Base-by-base conservation (phyloP, 2,329 filamentous ascomycete genomes). In the Fusarium albidum region DNA sequence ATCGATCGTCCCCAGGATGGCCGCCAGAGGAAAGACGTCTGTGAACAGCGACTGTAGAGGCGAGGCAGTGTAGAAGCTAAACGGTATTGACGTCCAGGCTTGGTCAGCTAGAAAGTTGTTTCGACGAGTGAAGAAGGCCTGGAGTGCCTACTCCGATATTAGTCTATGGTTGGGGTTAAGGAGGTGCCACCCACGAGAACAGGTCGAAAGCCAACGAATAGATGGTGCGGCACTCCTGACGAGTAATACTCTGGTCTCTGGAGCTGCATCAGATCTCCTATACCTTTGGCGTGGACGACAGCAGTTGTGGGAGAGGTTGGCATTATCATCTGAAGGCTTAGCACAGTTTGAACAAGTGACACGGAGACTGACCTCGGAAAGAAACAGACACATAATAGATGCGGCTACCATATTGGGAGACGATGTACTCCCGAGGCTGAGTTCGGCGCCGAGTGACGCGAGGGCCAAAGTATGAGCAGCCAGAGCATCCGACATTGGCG, bases 141-240 rank as follows among this genome's bases (percentile, higher is more conserved):
- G 34, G 14, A 56, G 26, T 14, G 52, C 51, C 55, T 58, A 13
- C 9, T 9, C n/a, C 10, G 5, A 9, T 7, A 21, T 10, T 13
- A 27, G n/a, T 29, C 9, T 15, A 9, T 3, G 9, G 12, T 12
- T 8, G 6, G 9, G n/a, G n/a, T 3, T n/a, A n/a, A n/a, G n/a
- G n/a, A n/a, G n/a, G n/a, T n/a, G n/a, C n/a, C 9, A 14, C 71
- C 32, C 61, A 76, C 75, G 26, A 77, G 58, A 6, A 73, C 56
- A 7, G 75, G 73, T n/a, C 75, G 61, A 40, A 74, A 74, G 1
- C 75, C 76, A 2, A 74, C 61, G 42, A 77, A 77, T 0, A 77
- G 59, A 28, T 64, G 67, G 37, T 78, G 74, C 0, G 71, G 57
- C n/a, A 68, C 50, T 2, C 72, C 74, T 3, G 65, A 64, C 4